Evolutionary conservation across 2,329 filamentous ascomycete genomes (phyloP).

Genomic region (Cordyceps militaris): DNA sequence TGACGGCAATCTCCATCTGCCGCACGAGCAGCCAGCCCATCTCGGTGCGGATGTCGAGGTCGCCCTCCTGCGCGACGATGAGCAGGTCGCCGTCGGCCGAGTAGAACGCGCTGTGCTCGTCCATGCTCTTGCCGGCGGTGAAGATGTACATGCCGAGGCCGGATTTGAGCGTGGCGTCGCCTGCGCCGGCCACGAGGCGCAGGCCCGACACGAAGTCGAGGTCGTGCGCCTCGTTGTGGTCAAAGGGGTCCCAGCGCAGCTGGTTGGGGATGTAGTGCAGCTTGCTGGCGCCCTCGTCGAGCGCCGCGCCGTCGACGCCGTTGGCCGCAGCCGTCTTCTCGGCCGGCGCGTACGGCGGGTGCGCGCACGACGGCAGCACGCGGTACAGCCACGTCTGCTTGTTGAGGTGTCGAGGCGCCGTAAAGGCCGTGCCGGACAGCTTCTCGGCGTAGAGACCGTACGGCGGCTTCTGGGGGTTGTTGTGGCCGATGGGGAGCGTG

Average conservation of each 20-base stretch:
- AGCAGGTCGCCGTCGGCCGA: slow-evolving; percentile 72
- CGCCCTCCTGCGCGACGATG: slow-evolving; percentile 64
- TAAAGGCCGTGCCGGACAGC: slow-evolving; percentile 66
- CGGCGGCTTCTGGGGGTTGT: slow-evolving; percentile 74
- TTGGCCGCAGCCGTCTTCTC: slow-evolving; percentile 21
- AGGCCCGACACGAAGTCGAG: slow-evolving; percentile 47
- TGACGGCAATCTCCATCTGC: slow-evolving; percentile 65
- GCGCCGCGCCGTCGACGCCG: slow-evolving; percentile 19
- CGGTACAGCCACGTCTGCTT: slow-evolving; percentile 68
- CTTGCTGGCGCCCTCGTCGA: slow-evolving; percentile 26
- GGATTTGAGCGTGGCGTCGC: slow-evolving; percentile 66
- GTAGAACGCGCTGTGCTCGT: slow-evolving; percentile 62
- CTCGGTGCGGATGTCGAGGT: slow-evolving; percentile 65
- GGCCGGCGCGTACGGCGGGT: slow-evolving; percentile 48
- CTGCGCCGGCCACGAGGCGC: slow-evolving; percentile 67
- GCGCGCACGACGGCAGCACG: slow-evolving; percentile 57
- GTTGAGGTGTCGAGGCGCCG: slow-evolving; percentile 60
- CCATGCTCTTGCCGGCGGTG: slow-evolving; percentile 68
- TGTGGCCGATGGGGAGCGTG: slow-evolving; percentile 66
- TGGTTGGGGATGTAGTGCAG: slow-evolving; percentile 75
- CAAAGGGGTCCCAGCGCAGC: slow-evolving; percentile 71
- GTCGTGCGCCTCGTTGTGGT: slow-evolving; percentile 50
- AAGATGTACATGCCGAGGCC: slow-evolving; percentile 73
- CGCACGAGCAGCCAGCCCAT: slow-evolving; percentile 61
- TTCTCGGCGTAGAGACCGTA: slow-evolving; percentile 78